A percentile compares a stretch with the other conserved stretches of the same genome.
Evolutionary conservation across 805 yeast species (phyloP).

Genomic region (Candida nemodendra): DNA sequence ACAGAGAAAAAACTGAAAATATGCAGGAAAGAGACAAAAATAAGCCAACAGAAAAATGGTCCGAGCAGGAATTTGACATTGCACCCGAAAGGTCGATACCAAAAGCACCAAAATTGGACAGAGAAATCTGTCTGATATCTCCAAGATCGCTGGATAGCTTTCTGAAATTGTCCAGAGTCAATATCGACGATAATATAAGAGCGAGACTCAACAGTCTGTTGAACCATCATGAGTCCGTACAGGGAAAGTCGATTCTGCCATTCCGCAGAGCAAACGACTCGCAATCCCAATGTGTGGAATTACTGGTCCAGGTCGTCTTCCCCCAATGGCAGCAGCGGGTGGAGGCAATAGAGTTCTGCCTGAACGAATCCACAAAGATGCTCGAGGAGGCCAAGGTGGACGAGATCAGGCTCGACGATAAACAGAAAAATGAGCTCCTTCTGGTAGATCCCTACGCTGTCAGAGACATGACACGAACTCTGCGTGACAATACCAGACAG

Average conservation of each 20-base stretch:
- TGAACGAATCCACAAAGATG: slow-evolving; percentile 30
- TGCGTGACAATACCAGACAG: slow-evolving; percentile 28
- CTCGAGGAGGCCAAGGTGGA: slow-evolving; percentile 31
- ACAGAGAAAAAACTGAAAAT: too few species aligned
- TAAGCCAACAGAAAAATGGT: slow-evolving; percentile 1
- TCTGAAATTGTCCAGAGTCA: slow-evolving; percentile 34
- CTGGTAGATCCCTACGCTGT: slow-evolving; percentile 53
- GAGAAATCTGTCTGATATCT: slow-evolving; percentile 33
- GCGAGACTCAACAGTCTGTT: slow-evolving; percentile 41
- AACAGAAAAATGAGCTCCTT: slow-evolving; percentile 23
- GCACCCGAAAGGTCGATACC: slow-evolving; percentile 25
- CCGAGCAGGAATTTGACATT: slow-evolving; percentile 22
- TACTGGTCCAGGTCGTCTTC: slow-evolving; percentile 37
- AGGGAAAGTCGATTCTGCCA: slow-evolving; percentile 21
- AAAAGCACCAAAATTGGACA: slow-evolving; percentile 25
- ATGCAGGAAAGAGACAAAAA: too few species aligned
- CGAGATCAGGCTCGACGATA: slow-evolving; percentile 18
- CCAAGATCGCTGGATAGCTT: slow-evolving; percentile 37
- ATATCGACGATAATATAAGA: slow-evolving; percentile 46
- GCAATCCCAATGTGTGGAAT: slow-evolving; percentile 34
- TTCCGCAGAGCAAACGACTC: slow-evolving; percentile 9
- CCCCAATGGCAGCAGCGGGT: slow-evolving; percentile 48
- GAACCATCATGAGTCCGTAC: slow-evolving; percentile 27
- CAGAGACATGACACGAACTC: slow-evolving; percentile 35
- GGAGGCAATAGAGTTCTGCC: slow-evolving; percentile 42